Percentiles rank a stretch among this genome's conserved stretches.
phyloP scores from a whole-genome alignment of 1,139 yeast genomes.

The Protomyces lactucae-debilis region DNA sequence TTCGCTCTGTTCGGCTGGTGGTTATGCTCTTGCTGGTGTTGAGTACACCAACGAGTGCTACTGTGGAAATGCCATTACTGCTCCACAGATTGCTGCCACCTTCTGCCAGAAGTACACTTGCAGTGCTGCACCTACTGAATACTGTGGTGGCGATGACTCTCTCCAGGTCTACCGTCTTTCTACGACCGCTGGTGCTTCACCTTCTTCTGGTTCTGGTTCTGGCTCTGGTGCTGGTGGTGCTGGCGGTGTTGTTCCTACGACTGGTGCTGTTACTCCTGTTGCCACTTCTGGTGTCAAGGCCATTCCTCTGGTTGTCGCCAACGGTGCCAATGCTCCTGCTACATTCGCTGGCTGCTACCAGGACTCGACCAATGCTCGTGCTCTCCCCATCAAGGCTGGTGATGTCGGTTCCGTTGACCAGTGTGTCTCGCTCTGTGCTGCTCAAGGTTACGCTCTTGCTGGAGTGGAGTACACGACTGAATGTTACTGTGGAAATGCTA shows the following conservation, averaged over 20 bases:
- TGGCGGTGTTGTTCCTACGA: not conserved
- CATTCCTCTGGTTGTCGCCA: not conserved
- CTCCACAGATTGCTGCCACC: constrained; percentile 16
- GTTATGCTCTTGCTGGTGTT: constrained; percentile 23
- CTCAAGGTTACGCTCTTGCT: not conserved
- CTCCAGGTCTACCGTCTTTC: constrained; percentile 17
- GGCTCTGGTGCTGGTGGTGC: too few relatives aligned
- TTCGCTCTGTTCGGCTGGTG: constrained; percentile 10
- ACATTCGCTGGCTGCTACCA: not conserved
- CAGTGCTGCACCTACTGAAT: constrained; percentile 1
- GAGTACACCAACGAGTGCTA: constrained; percentile 28
- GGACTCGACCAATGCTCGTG: not conserved
- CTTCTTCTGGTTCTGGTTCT: constrained; percentile 25
- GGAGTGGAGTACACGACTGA: not conserved
- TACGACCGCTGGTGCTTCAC: not conserved
- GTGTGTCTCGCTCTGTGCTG: not conserved
- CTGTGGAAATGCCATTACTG: constrained; percentile 24
- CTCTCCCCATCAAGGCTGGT: not conserved
- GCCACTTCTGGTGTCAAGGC: not conserved
- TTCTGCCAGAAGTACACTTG: constrained; percentile 13
- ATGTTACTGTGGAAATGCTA: constrained; percentile 15
- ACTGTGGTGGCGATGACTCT: constrained; percentile 21
- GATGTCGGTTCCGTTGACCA: not conserved
- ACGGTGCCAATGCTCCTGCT: not conserved
- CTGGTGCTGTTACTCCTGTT: not conserved